Base-by-base conservation (phyloP, 139 green algal genomes). In the Coelastrella sp. region DNA sequence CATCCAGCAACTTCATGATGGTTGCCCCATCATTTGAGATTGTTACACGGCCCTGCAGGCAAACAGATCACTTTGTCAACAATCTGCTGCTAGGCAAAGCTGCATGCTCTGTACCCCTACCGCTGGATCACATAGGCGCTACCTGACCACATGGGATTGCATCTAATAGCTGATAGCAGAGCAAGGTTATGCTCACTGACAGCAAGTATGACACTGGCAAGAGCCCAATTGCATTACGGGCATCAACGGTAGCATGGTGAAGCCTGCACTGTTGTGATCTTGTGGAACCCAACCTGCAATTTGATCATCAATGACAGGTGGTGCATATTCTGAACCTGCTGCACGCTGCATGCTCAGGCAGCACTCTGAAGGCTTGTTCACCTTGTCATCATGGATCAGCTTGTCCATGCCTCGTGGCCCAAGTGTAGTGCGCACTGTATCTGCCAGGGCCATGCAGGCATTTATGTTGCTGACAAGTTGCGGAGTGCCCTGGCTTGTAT, bases 391-490 rank as follows among this genome's bases (percentile, higher is more conserved):
- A 88, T 99, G 94, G 68, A 99, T 98, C 9, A 99, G 95, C 87
- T 99, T 99, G 95, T 99, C 98, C 97, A 99, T 99, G 60, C 98
- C 98, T n/a, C 98, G 93, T 0, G 98, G 98, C 0, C 98, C 98
- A 56, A 99, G 93, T 12, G 98, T 99, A 14, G 98, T 99, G 63
- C 97, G 93, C 6, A 99, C 95, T 6, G 97, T 94, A 87, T 99
- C 98, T 4, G 97, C 98, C 7, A 99, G 97, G 4, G 98, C 98
- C 84, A 97, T 95, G 95, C 98, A 99, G 0, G 98, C 98, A 88
- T 99, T 99, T 87, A 99, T 99, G 95, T 99, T 99, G 94, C 95
- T 98, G 90, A 99, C 96, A 22, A 99, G 95, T 95, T 99, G 98
- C 11, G 97, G 82, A 85, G 96, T 99, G 73, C 98, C 98, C 86